A percentile compares a stretch with the other conserved stretches of the same genome.
Conservation (phyloP, 805 yeast genomes). For the Ogataea allantospora region DNA sequence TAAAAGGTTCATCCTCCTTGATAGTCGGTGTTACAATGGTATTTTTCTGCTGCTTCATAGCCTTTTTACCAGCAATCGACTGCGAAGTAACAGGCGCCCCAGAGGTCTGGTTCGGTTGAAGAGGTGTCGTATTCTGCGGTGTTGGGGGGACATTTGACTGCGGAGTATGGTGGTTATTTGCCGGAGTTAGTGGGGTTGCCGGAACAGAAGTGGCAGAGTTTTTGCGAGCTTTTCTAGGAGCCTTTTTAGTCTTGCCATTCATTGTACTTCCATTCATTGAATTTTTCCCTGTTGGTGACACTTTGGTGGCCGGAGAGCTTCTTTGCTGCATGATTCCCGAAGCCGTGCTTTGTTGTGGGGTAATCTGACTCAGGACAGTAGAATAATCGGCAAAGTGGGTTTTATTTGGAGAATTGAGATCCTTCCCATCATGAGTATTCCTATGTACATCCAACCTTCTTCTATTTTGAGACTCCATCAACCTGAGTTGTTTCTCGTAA, state of each 20-base stretch:
- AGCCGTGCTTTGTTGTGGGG: slow-evolving; percentile 20
- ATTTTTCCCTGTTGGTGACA: slow-evolving; percentile 17
- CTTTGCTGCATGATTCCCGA: slow-evolving; percentile 16
- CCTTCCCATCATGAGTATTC: slow-evolving; percentile 31
- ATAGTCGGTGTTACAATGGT: slow-evolving; percentile 29
- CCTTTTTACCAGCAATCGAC: slow-evolving; percentile 18
- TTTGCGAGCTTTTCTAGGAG: slow-evolving; percentile 26
- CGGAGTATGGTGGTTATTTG: slow-evolving; percentile 30
- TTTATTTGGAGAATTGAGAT: slow-evolving; percentile 17
- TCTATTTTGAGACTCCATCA: slow-evolving; percentile 74
- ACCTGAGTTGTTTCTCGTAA: slow-evolving; percentile 75
- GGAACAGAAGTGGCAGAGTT: slow-evolving; percentile 31
- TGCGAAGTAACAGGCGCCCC: slow-evolving; percentile 6
- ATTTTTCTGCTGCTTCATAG: slow-evolving; percentile 22
- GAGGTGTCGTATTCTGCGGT: slow-evolving; percentile 23
- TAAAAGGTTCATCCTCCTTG: slow-evolving; percentile 28
- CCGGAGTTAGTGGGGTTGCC: slow-evolving; percentile 35
- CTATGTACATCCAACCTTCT: slow-evolving; percentile 58
- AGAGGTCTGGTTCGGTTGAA: slow-evolving; percentile 14
- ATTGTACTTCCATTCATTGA: slow-evolving; percentile 15
- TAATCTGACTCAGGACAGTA: slow-evolving; percentile 22
- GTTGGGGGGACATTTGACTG: slow-evolving; percentile 24
- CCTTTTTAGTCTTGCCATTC: slow-evolving; percentile 21
- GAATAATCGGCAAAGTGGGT: slow-evolving; percentile 26
- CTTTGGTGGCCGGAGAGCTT: slow-evolving; percentile 19